Evolutionary conservation across 345 rosid species (phyloP).

Genomic region (Populus deltoides): DNA sequence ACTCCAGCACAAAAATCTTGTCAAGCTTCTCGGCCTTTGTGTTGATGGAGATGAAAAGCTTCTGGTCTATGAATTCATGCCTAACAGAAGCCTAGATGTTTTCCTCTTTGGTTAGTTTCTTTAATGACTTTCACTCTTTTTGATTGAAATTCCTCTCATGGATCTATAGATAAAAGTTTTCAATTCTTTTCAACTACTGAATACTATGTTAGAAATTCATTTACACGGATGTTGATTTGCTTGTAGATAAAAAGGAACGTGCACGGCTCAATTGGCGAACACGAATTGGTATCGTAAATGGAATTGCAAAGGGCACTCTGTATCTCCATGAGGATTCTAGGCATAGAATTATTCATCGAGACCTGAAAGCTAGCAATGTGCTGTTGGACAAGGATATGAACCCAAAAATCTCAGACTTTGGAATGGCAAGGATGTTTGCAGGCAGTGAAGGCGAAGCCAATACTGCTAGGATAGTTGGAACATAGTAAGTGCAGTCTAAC

Average conservation of each 20-base stretch:
- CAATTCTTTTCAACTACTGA: not conserved
- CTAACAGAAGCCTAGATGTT: constrained; percentile 46
- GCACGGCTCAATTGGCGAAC: constrained; percentile 23
- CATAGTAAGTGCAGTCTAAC: constrained; percentile 41
- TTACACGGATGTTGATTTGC: not conserved
- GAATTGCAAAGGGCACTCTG: constrained; percentile 37
- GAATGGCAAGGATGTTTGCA: constrained; percentile 50
- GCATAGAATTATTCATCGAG: constrained; percentile 48
- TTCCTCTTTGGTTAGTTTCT: constrained; percentile 41
- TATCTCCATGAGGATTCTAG: constrained; percentile 56
- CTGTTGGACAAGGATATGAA: constrained; percentile 49
- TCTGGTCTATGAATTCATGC: constrained; percentile 62
- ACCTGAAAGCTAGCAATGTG: constrained; percentile 57
- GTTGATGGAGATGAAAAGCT: constrained; percentile 32
- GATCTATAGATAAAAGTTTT: not conserved
- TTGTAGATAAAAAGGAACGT: constrained; percentile 24
- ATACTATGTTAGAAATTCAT: not conserved
- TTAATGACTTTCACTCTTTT: not conserved
- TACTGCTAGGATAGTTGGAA: constrained; percentile 50
- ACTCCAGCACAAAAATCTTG: constrained; percentile 56
- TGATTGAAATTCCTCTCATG: not conserved
- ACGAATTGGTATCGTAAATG: constrained; percentile 26
- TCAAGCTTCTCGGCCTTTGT: constrained; percentile 53
- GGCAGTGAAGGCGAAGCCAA: constrained; percentile 34
- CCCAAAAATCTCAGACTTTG: constrained; percentile 62